Evolutionary conservation across 345 rosid species (phyloP).

Genomic region (Tarenaya hassleriana): DNA sequence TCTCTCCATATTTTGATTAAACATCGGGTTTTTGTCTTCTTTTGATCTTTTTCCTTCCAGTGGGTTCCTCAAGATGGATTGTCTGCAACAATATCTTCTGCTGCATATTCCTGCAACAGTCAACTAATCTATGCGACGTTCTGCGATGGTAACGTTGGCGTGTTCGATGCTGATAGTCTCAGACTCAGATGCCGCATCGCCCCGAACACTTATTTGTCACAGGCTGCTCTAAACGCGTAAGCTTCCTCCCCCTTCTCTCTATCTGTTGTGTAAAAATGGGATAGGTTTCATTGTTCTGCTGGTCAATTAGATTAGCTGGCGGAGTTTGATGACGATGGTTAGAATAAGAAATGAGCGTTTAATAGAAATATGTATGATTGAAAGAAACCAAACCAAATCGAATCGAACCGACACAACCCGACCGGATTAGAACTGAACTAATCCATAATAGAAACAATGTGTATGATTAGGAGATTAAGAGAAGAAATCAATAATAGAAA

Average conservation of each 20-base stretch:
- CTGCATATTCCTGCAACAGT: constrained; percentile 81
- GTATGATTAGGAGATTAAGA: no score
- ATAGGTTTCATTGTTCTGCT: no score
- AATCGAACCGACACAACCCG: no score
- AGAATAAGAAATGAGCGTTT: no score
- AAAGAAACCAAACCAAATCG: no score
- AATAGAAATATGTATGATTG: no score
- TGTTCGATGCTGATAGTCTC: constrained; percentile 75
- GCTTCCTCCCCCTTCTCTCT: not conserved
- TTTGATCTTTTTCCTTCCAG: constrained; percentile 38
- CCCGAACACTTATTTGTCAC: constrained; percentile 58
- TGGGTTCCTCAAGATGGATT: constrained; percentile 82
- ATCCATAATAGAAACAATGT: no score
- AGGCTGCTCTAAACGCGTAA: constrained; percentile 51
- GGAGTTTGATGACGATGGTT: no score
- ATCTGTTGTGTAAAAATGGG: no score
- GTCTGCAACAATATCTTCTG: constrained; percentile 64
- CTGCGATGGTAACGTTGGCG: constrained; percentile 66
- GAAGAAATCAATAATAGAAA: no score
- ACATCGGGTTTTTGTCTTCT: not conserved
- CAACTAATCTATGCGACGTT: constrained; percentile 70
- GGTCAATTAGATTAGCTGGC: no score
- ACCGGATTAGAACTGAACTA: no score
- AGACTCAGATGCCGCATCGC: constrained; percentile 78
- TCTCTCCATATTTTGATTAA: not conserved